These are phyloP conservation scores for Trametes coccinea DNA, from an alignment of 768 basidiomycete species.

Conservation along the genomic window DNA sequence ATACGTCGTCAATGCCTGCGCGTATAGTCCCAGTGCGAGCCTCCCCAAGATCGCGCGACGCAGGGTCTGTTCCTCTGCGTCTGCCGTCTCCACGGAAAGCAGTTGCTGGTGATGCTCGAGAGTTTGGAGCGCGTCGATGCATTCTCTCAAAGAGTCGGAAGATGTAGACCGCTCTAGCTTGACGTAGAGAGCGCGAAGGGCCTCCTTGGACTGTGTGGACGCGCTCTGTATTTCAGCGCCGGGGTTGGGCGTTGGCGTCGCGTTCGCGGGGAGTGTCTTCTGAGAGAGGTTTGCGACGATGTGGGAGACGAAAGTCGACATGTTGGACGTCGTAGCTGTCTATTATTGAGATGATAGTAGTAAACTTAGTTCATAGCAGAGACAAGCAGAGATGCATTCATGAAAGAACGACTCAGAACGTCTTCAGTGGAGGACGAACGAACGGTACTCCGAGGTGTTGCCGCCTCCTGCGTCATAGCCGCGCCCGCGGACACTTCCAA, in stretches of 20 bases:
- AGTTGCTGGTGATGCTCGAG: conserved; percentile 19
- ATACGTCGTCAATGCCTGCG: conserved; percentile 62
- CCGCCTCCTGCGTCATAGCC: not conserved
- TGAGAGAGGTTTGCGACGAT: conserved; percentile 37
- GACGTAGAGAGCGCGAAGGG: conserved; percentile 40
- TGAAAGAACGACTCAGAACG: too few species aligned
- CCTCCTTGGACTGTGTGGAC: conserved; percentile 30
- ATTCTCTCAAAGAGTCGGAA: conserved; percentile 30
- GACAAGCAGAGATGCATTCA: too few species aligned
- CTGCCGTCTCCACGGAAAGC: conserved; percentile 10
- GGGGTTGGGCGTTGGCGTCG: not conserved
- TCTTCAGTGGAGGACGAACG: too few species aligned
- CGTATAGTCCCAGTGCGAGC: conserved; percentile 59
- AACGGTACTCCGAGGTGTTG: not conserved
- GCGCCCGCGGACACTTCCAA: not conserved
- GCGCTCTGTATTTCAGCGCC: not conserved
- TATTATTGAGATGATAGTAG: not conserved
- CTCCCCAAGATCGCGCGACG: conserved; percentile 48
- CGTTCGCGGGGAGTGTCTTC: conserved; percentile 31
- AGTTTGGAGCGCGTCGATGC: conserved; percentile 33
- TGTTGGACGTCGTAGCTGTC: not conserved
- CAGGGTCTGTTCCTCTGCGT: conserved; percentile 38
- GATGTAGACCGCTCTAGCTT: conserved; percentile 38
- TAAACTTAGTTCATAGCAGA: conserved; percentile 9
- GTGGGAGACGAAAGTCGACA: conserved; percentile 43